Percentiles rank a stretch among this genome's conserved stretches.
phyloP scores from a whole-genome alignment of 768 basidiomycete species.

The Porphyrellus cyaneotinctus region DNA sequence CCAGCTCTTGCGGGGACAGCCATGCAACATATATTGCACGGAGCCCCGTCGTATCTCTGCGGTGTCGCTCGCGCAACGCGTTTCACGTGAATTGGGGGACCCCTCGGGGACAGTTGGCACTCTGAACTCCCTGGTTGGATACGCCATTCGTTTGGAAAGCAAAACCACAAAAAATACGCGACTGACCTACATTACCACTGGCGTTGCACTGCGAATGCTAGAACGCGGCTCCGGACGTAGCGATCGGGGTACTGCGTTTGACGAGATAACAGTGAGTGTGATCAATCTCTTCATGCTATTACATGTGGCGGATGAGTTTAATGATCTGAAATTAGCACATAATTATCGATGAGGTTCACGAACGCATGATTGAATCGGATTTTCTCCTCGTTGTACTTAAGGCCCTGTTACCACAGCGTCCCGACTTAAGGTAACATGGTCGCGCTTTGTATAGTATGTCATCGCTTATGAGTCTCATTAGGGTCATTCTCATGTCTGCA shows the following conservation, averaged over 20 bases:
- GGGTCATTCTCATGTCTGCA: constrained; percentile 95
- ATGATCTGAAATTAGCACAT: constrained; percentile 58
- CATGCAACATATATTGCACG: constrained; percentile 91
- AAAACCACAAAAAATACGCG: constrained; percentile 76
- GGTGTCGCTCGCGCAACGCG: constrained; percentile 89
- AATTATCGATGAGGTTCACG: constrained; percentile 97
- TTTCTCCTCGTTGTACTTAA: constrained; percentile 94
- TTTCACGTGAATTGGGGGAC: constrained; percentile 91
- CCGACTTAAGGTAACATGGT: constrained; percentile 71
- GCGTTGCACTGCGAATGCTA: constrained; percentile 96
- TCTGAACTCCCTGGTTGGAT: constrained; percentile 77
- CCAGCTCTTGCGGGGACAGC: constrained; percentile 70
- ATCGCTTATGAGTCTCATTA: constrained; percentile 28
- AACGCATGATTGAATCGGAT: constrained; percentile 95
- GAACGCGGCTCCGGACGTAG: constrained; percentile 72
- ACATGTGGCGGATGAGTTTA: neutral
- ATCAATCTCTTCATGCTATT: constrained; percentile 2
- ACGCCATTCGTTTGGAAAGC: constrained; percentile 90
- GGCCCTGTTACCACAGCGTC: constrained; percentile 67
- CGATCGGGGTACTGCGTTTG: constrained; percentile 77
- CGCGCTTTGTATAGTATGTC: neutral
- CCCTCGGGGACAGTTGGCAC: constrained; percentile 74
- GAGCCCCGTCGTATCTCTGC: constrained; percentile 96
- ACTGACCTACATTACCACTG: constrained; percentile 85
- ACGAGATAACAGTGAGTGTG: constrained; percentile 85